Evolutionary conservation across 306 rosid genomes (phyloP).

Genomic region (Medicago truncatula): MtrunA17r5.0-ANR NC_053044.1:2275501-2276000

Average conservation of each 20-base stretch:
- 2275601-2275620: slow-evolving; percentile 41
- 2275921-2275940: slow-evolving; percentile 83
- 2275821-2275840: slow-evolving; percentile 79
- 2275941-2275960: slow-evolving; percentile 74
- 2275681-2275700: slow-evolving; percentile 51
- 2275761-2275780: slow-evolving; percentile 76
- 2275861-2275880: slow-evolving; percentile 86
- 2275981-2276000: slow-evolving; percentile 83
- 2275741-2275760: slow-evolving; percentile 88
- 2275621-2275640: slow-evolving; percentile 39
- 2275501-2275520: slow-evolving; percentile 46
- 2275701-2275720: slow-evolving; percentile 57
- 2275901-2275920: slow-evolving; percentile 67
- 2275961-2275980: slow-evolving; percentile 72
- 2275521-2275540: slow-evolving; percentile 32
- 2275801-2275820: slow-evolving; percentile 90
- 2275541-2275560: slow-evolving; percentile 32
- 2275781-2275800: slow-evolving; percentile 87
- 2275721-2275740: slow-evolving; percentile 78
- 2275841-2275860: slow-evolving; percentile 68
- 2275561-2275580: slow-evolving; percentile 42
- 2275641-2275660: slow-evolving; percentile 44
- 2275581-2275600: slow-evolving; percentile 58
- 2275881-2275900: slow-evolving; percentile 83
- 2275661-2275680: slow-evolving; percentile 8